A percentile compares a stretch with the other conserved stretches of the same genome.
Conservation (phyloP, 2,329 filamentous ascomycete genomes). For the Raffaelea albimanens region DNA sequence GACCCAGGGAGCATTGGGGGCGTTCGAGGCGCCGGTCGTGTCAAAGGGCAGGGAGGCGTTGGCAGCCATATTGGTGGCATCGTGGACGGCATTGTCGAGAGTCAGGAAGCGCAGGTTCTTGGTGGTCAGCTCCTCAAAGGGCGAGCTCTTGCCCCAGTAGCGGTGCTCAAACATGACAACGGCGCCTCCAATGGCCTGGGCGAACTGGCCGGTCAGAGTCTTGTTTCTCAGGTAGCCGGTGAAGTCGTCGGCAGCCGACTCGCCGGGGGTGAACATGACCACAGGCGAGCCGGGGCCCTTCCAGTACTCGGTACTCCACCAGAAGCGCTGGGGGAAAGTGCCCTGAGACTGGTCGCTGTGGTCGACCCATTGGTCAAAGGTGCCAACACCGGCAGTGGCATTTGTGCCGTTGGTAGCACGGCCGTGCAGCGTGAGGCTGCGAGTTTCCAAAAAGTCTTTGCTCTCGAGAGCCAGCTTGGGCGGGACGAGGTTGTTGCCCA, state of each 20-base stretch:
- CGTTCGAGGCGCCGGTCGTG: slow-evolving; percentile 32
- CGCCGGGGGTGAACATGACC: slow-evolving; percentile 30
- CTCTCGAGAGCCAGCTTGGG: background rate
- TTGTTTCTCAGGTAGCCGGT: slow-evolving; percentile 39
- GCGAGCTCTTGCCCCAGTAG: slow-evolving; percentile 32
- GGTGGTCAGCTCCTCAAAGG: slow-evolving; percentile 23
- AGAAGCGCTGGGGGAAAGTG: slow-evolving; percentile 31
- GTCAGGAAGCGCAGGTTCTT: slow-evolving; percentile 29
- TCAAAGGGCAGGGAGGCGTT: slow-evolving; percentile 42
- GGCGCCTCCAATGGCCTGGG: slow-evolving; percentile 28
- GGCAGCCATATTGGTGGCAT: slow-evolving; percentile 30
- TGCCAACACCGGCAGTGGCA: background rate
- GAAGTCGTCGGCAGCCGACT: slow-evolving; percentile 24
- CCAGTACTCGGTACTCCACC: slow-evolving; percentile 30
- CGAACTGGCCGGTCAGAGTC: slow-evolving; percentile 27
- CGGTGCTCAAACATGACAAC: slow-evolving; percentile 31
- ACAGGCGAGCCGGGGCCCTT: slow-evolving; percentile 29
- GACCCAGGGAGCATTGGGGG: slow-evolving; percentile 44
- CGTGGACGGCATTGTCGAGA: slow-evolving; percentile 30
- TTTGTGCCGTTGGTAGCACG: background rate
- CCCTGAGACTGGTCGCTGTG: slow-evolving; percentile 28
- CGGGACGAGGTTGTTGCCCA: background rate
- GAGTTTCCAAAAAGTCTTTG: background rate
- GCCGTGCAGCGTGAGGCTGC: background rate
- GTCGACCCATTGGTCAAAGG: slow-evolving; percentile 31